phyloP scores from a whole-genome alignment of 2,329 filamentous ascomycete genomes.

The Curvularia spicifera region DNA sequence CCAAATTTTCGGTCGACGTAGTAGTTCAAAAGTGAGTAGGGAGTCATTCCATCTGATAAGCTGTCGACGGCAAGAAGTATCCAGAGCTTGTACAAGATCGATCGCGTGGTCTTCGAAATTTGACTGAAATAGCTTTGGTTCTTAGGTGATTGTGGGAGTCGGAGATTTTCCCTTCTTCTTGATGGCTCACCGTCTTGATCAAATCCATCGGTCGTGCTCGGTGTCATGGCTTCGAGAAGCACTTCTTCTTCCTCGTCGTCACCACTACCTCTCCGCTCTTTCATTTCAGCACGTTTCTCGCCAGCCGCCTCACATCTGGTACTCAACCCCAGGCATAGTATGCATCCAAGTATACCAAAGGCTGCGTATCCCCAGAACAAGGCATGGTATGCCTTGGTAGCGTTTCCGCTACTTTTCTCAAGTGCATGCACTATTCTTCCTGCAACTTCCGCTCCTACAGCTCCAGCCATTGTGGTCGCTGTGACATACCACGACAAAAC shows the following conservation, averaged over 20 bases:
- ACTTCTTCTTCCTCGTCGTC: slow-evolving; percentile 45
- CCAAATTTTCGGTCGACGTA: slow-evolving; percentile 48
- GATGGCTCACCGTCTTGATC: slow-evolving; percentile 29
- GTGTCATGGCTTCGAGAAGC: slow-evolving; percentile 42
- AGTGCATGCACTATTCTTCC: slow-evolving; percentile 52
- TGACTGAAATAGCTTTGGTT: slow-evolving; percentile 53
- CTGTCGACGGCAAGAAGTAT: slow-evolving; percentile 69
- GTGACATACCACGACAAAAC: slow-evolving; percentile 51
- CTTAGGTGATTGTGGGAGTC: slow-evolving; percentile 24
- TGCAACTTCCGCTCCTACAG: slow-evolving; percentile 44
- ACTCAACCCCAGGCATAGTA: slow-evolving; percentile 50
- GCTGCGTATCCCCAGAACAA: slow-evolving; percentile 54
- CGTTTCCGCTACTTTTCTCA: slow-evolving; percentile 46
- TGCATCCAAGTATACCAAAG: slow-evolving; percentile 50
- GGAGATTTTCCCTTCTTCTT: slow-evolving; percentile 25
- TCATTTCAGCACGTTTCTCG: slow-evolving; percentile 36
- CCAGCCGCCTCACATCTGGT: slow-evolving; percentile 50
- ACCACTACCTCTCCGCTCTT: slow-evolving; percentile 24
- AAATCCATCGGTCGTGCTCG: slow-evolving; percentile 42
- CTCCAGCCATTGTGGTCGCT: slow-evolving; percentile 46
- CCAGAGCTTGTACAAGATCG: slow-evolving; percentile 69
- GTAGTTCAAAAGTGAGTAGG: slow-evolving; percentile 47
- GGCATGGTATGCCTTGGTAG: slow-evolving; percentile 48
- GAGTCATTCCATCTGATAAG: slow-evolving; percentile 67
- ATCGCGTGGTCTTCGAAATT: slow-evolving; percentile 64